Base-by-base conservation (phyloP, 2,329 filamentous ascomycete genomes). In the Aspergillus oerlinghausenensis region DNA sequence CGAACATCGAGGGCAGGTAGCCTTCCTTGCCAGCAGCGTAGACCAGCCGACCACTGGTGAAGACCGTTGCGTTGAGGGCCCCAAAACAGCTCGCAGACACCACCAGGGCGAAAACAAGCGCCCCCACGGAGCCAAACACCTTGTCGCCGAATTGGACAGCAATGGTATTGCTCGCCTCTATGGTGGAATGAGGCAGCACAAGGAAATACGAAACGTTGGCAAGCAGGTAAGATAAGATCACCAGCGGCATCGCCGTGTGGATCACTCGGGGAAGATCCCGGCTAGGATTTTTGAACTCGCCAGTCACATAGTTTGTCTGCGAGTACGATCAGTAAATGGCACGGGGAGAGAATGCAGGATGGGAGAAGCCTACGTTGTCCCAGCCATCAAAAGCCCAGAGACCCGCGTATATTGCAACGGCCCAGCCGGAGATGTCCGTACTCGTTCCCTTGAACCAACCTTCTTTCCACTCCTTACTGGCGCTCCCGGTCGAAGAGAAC, bases 331-430 rank as follows among this genome's bases (percentile, higher is more conserved):
- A 52, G 55, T 43, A 48, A 38, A 43, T 19, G 19, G 10, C 3
- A 25, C 5, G 7, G 1, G 19, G 32, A 2, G 1, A 9, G 6
- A 7, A 17, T n/a, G 26, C 14, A 10, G 21, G 10, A 21, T 14
- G 21, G 8, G 8, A 29, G 42, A 28, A 10, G 9, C 88, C 78
- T 77, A 94, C 91, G 73, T 99, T 99, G 71, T 99, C 94, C 94
- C 94, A 99, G 29, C 94, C 94, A 71, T 99, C 94, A 75, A 94
- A 99, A 0, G 94, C 94, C 94, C 94, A 99, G 4, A 99, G 81
- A 8, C 94, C 94, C 17, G 92, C 93, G 72, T 99, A 99, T 49
- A 99, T 77, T 0, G 94, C 94, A 49, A 99, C 88, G 3, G 94
- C 94, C 89, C 92, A 97, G 63, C 87, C 87, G 49, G 88, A 95